A percentile compares a stretch with the other conserved stretches of the same genome.
Evolutionary conservation across 257 asterid species (phyloP).

Genomic region (Galeopsis tetrahit): DNA sequence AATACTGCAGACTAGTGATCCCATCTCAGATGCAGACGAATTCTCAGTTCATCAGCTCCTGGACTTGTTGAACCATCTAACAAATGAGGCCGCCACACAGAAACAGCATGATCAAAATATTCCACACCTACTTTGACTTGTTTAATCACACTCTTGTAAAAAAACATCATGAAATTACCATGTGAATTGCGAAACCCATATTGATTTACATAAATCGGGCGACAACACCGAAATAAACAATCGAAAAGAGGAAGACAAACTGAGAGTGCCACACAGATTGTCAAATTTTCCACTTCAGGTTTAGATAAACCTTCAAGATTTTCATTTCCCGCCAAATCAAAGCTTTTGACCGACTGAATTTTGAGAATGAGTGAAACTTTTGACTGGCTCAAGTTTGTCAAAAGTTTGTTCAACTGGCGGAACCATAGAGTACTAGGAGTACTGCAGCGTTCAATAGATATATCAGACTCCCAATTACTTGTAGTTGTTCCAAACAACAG

Average conservation of each 20-base stretch:
- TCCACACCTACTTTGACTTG: neutral
- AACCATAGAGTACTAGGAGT: neutral
- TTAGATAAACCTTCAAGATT: neutral
- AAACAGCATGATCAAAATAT: neutral
- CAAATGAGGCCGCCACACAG: neutral
- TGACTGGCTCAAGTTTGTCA: slow-evolving; percentile 6
- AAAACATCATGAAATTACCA: neutral
- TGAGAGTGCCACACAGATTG: neutral
- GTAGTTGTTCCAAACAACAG: neutral
- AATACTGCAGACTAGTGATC: neutral
- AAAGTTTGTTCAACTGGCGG: neutral
- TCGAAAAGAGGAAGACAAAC: neutral
- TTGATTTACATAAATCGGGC: neutral
- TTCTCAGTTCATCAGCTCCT: neutral
- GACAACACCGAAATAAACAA: slow-evolving; percentile 6
- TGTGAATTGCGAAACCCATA: no score
- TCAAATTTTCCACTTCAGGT: neutral
- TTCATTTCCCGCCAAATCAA: neutral
- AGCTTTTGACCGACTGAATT: neutral
- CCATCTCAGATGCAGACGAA: neutral
- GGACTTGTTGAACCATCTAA: neutral
- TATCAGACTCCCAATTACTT: slow-evolving; percentile 4
- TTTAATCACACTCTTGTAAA: neutral
- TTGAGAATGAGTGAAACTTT: neutral
- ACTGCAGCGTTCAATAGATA: neutral